Conservation (phyloP, 1,284 basidiomycete genomes). For the Puccinia polysora region DNA sequence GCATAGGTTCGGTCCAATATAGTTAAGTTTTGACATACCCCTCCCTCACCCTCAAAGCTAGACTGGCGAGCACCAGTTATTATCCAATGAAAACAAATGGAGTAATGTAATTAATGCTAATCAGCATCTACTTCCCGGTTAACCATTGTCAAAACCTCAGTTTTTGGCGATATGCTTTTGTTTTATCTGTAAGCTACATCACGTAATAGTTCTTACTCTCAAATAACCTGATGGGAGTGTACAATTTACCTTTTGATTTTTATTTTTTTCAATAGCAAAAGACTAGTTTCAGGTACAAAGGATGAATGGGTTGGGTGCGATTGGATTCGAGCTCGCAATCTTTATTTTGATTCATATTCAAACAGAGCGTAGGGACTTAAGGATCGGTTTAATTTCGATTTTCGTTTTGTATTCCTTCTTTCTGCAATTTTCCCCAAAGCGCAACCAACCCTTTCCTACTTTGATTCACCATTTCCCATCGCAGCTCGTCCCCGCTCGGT, state of each 20-base stretch:
- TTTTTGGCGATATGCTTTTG: slow-evolving; percentile 42
- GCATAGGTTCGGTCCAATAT: slow-evolving; percentile 31
- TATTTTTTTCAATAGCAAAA: slow-evolving; percentile 14
- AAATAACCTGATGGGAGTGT: not conserved
- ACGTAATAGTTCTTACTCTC: not conserved
- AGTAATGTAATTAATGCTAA: too few relatives aligned
- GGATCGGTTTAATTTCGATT: too few relatives aligned
- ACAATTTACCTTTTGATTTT: not conserved
- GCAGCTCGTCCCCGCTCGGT: too few relatives aligned
- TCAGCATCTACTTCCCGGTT: not conserved
- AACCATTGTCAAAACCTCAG: not conserved
- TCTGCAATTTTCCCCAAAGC: too few relatives aligned
- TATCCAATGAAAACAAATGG: too few relatives aligned
- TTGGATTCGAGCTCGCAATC: slow-evolving; percentile 11
- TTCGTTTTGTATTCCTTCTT: not conserved
- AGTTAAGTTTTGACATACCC: slow-evolving; percentile 12
- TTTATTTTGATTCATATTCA: not conserved
- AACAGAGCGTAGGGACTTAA: too few relatives aligned
- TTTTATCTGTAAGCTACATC: slow-evolving; percentile 31
- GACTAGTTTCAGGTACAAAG: slow-evolving; percentile 10
- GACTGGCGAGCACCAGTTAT: too few relatives aligned
- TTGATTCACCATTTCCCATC: too few relatives aligned
- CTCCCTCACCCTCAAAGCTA: not conserved
- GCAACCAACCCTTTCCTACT: too few relatives aligned
- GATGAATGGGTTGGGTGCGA: slow-evolving; percentile 41